Percentiles rank a stretch among this genome's conserved stretches.
These are phyloP conservation scores for Celoporthe dispersa DNA, from an alignment of 2,329 filamentous ascomycete genomes.

Conservation along the genomic window DNA sequence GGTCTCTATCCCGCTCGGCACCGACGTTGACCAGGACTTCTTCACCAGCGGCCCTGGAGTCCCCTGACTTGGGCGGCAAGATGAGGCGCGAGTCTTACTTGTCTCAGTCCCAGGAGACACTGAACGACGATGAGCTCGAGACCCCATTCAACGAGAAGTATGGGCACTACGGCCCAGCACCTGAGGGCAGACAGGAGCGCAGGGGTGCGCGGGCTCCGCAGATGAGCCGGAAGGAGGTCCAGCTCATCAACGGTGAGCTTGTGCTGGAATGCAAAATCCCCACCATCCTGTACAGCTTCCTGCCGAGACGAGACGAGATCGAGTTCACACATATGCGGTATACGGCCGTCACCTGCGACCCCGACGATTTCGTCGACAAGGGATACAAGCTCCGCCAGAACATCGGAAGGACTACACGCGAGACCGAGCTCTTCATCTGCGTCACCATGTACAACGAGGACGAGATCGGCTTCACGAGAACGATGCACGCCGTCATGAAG, in stretches of 20 bases:
- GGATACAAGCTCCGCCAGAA: conserved; percentile 94
- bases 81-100: conserved; percentile 64
- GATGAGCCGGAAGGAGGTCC: conserved; percentile 91
- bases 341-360: conserved; percentile 97
- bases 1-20: conserved; percentile 70
- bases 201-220: conserved; percentile 85
- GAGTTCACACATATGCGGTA: conserved; percentile 99
- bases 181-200: conserved; percentile 82
- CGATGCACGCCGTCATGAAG: conserved; percentile 98
- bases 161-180: conserved; percentile 86
- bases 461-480: conserved; percentile 93
- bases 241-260: conserved; percentile 95
- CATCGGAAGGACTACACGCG: conserved; percentile 79
- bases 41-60: conserved; percentile 63
- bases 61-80: conserved; percentile 53
- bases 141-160: conserved; percentile 56
- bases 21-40: conserved; percentile 69
- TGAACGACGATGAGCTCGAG: conserved; percentile 49
- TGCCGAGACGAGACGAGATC: conserved; percentile 87
- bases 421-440: conserved; percentile 96
- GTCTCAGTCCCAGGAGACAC: conserved; percentile 56
- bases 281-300: conserved; percentile 95
- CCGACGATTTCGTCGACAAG: conserved; percentile 85
- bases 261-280: conserved; percentile 99
- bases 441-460: conserved; percentile 99